Conservation (phyloP, 257 asterid species). For the Solanum commersonii region DNA sequence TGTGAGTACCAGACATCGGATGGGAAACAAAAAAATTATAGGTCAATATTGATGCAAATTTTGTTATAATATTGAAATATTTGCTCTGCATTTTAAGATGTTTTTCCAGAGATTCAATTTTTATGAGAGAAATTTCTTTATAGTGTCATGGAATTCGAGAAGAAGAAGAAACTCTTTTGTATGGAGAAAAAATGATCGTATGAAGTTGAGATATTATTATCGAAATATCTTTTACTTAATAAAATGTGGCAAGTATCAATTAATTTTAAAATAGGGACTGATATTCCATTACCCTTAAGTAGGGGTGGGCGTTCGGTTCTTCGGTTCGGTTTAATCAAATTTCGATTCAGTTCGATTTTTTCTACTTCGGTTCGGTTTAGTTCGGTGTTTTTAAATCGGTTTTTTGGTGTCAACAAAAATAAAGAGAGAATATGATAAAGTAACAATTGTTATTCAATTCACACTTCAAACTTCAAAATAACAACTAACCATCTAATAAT, state of each 20-base stretch:
- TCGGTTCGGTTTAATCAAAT: too few species aligned
- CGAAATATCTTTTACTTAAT: not conserved
- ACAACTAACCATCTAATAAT: too few species aligned
- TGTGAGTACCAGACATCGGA: fast-evolving
- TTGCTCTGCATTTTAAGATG: too few species aligned
- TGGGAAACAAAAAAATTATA: too few species aligned
- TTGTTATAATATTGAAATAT: not conserved
- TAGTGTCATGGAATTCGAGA: not conserved
- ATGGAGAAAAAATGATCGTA: not conserved
- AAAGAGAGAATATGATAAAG: too few species aligned
- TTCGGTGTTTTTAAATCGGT: too few species aligned
- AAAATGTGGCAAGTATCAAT: not conserved
- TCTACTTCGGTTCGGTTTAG: too few species aligned
- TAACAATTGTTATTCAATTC: too few species aligned
- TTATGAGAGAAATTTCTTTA: fast-evolving
- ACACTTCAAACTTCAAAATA: too few species aligned
- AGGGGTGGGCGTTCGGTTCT: too few species aligned
- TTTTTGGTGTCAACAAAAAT: too few species aligned
- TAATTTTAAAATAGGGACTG: not conserved
- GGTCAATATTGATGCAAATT: not conserved
- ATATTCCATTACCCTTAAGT: not conserved
- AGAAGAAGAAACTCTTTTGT: not conserved
- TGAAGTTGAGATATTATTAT: not conserved
- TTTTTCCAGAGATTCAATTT: not conserved
- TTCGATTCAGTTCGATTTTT: too few species aligned